A percentile compares a stretch with the other conserved stretches of the same genome.
phyloP scores from a whole-genome alignment of 1,284 basidiomycete genomes.

The Papiliotrema terrestris region DNA sequence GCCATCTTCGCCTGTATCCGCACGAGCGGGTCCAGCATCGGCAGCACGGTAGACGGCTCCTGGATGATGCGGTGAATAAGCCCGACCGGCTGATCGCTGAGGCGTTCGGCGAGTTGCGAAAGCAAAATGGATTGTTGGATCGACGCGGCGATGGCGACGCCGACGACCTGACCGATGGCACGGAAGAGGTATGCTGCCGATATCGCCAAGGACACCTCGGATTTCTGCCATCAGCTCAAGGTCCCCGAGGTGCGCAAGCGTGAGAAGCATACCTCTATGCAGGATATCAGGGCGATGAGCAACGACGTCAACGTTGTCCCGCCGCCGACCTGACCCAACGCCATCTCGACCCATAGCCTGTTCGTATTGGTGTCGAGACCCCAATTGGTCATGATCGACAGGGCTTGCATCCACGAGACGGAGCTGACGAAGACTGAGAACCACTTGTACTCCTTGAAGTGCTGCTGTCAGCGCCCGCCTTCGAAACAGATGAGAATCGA shows the following conservation, averaged over 20 bases:
- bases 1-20: slow-evolving; percentile 20
- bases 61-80: slow-evolving; percentile 26
- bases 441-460: slow-evolving; percentile 33
- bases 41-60: slow-evolving; percentile 26
- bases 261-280: slow-evolving; percentile 16
- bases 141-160: slow-evolving; percentile 30
- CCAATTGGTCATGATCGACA: slow-evolving; percentile 26
- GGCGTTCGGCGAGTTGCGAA: slow-evolving; percentile 13
- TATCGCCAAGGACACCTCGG: slow-evolving; percentile 29
- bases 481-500: not conserved
- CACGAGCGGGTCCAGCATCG: slow-evolving; percentile 10
- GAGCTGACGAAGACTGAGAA: slow-evolving; percentile 21
- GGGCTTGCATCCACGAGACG: slow-evolving; percentile 26
- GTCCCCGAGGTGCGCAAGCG: not conserved
- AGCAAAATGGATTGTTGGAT: slow-evolving; percentile 32
- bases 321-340: slow-evolving; percentile 22
- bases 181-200: slow-evolving; percentile 37
- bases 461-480: slow-evolving; percentile 4
- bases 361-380: slow-evolving; percentile 16
- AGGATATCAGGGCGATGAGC: slow-evolving; percentile 19
- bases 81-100: slow-evolving; percentile 7
- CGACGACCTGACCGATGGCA: slow-evolving; percentile 34
- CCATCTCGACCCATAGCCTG: slow-evolving; percentile 30
- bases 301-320: slow-evolving; percentile 22
- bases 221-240: not conserved